Base-by-base conservation (phyloP, 2,329 filamentous ascomycete genomes). In the Hypoxylon sp. region DNA sequence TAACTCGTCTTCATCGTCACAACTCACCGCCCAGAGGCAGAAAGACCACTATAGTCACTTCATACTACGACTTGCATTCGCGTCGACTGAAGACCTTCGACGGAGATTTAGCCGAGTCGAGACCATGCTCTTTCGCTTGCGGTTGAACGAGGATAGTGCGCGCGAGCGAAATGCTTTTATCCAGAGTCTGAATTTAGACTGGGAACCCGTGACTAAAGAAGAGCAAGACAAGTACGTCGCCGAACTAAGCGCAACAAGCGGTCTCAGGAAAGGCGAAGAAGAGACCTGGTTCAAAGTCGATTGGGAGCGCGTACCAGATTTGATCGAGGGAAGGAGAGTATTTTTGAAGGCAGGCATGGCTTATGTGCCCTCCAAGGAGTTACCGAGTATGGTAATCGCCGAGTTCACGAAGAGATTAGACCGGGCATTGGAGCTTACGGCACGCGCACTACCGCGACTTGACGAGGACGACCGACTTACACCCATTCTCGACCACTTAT, bases 21-120 rank as follows among this genome's bases (percentile, higher is more conserved):
- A 83, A 75, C 81, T 95, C 13, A 86, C 88, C 24, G 82, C 88
- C 35, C 93, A 99, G 81, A 88, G 95, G 29, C 92, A 95, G 80
- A 97, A 96, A 78, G 96, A 99, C 75, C 96, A 99, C 81, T 99
- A 98, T 81, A 96, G 93, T 62, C 96, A 99, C 80, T 99, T 98
- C 79, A 99, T 98, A 68, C 87, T 99, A 5, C 90, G 96, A 0
- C 88, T 99, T 47, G 96, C 96, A 1, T 99, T 99, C 77, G 90
- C 94, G 0, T 90, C 92, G 1, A 98, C 95, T 0, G 94, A 97
- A 77, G 96, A 99, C 76, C 84, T 98, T 39, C 90, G 96, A 46
- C 88, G 92, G 70, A 90, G 96, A 24, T 99, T 98, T 77, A 88
- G 90, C 3, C 89, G 94, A 37, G 89, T 97, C 3, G 96, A 99